These are phyloP conservation scores for Lachancea cidri DNA, from an alignment of 805 yeast species.

Conservation along the genomic window DNA sequence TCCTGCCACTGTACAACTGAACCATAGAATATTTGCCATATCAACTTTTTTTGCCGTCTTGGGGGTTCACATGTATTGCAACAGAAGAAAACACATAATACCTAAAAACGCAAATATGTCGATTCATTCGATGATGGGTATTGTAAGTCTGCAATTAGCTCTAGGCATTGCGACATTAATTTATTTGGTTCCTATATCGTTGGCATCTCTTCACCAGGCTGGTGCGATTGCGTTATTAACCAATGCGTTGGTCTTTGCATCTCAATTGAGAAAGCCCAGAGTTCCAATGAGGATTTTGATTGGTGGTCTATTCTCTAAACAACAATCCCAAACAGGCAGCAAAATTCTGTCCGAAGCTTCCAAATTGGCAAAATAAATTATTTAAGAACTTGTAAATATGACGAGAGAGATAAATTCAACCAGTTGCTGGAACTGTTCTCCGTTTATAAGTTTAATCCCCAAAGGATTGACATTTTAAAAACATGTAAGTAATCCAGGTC, in stretches of 20 bases:
- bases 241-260: constrained; percentile 57
- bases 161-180: constrained; percentile 83
- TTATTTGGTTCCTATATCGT: constrained; percentile 84
- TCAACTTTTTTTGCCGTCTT: constrained; percentile 70
- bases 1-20: constrained; percentile 92
- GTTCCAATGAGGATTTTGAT: constrained; percentile 35
- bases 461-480: too few relatives aligned
- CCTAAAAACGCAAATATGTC: constrained; percentile 55
- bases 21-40: constrained; percentile 80
- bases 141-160: constrained; percentile 76
- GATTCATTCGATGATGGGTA: constrained; percentile 70
- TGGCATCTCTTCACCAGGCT: constrained; percentile 96
- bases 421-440: too few relatives aligned
- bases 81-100: constrained; percentile 46
- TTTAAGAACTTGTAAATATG: constrained; percentile 7
- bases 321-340: constrained; percentile 24
- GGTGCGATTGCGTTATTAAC: constrained; percentile 91
- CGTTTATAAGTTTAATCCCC: too few relatives aligned
- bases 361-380: constrained; percentile 23
- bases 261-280: constrained; percentile 57
- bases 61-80: constrained; percentile 66
- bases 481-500: too few relatives aligned
- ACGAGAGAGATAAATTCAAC: too few relatives aligned
- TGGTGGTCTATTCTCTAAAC: constrained; percentile 32
- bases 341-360: constrained; percentile 36